Percentiles rank a stretch among this genome's conserved stretches.
Conservation (phyloP, 345 rosid genomes). For the Rhodamnia rubescens region DNA sequence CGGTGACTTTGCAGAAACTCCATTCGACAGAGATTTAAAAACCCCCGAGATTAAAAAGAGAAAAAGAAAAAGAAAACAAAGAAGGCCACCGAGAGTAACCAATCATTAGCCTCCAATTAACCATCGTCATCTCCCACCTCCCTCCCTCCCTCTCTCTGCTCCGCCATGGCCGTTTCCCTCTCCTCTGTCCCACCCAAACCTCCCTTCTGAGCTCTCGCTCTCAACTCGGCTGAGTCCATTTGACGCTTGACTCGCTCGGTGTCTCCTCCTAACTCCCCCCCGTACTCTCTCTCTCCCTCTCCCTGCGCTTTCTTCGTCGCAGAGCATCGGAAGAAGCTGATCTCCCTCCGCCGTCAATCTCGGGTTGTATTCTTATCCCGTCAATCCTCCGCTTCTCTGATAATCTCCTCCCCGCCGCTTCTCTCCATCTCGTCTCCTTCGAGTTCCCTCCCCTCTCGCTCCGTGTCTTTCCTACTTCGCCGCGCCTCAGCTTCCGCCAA, state of each 20-base stretch:
- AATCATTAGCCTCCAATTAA: conserved; percentile 5
- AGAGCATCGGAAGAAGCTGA: background rate
- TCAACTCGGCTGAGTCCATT: background rate
- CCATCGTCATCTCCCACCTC: background rate
- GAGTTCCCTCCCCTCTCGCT: background rate
- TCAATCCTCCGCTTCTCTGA: background rate
- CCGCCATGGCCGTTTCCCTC: background rate
- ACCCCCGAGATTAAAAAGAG: background rate
- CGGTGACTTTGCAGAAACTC: background rate
- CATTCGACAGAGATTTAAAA: background rate
- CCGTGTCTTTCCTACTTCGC: background rate
- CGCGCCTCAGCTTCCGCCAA: background rate
- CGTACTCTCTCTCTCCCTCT: background rate
- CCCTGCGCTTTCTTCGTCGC: background rate
- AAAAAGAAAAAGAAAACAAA: background rate
- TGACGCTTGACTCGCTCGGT: conserved; percentile 15
- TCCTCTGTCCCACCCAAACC: conserved; percentile 1
- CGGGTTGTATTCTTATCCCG: background rate
- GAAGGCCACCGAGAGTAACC: background rate
- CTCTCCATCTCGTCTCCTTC: conserved; percentile 7
- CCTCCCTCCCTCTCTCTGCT: background rate
- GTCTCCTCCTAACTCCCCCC: background rate
- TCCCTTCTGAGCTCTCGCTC: background rate
- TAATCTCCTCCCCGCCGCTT: conserved; percentile 6
- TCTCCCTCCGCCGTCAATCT: background rate